Evolutionary conservation across 2,329 filamentous ascomycete genomes (phyloP), one percentile per base, ranked within the genome.

Genomic region (Bipolaris oryzae): DNA sequence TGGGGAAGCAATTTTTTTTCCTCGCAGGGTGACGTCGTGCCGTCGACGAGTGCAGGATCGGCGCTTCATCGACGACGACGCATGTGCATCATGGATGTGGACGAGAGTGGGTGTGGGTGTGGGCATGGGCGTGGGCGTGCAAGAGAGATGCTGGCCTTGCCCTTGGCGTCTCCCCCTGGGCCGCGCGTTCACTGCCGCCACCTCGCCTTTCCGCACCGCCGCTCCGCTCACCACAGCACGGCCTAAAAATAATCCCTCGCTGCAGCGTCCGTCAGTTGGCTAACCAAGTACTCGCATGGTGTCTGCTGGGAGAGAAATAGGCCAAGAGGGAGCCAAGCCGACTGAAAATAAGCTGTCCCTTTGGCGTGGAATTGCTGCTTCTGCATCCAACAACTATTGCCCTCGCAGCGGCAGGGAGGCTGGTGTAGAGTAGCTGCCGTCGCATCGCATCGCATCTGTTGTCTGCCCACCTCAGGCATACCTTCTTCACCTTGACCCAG

Each of bases 81-180:
- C 35, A 41, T 23, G 7, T 21, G 11, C 38, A 23, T 13, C 21
- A 23, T 23, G 21, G 21, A 6, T 7, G 9, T 34, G 33, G 11
- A 13, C n/a, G 33, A 23, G 33, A 28, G 35, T 31, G 31, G 37
- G 13, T 41, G 20, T 23, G 33, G n/a, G 20, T 49, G 28, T 16
- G 41, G 21, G 21, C 21, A 21, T 21, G 21, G 21, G 21, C 5
- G 21, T 21, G 21, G 21, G 21, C n/a, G n/a, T n/a, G n/a, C n/a
- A n/a, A n/a, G n/a, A n/a, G n/a, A 35, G 57, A 47, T 23, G 47
- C 53, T 55, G 50, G 46, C 39, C 43, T 50, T 37, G 50, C 53
- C 50, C 41, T 51, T 48, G 47, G 43, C 51, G 34, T 5, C 33
- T 25, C 55, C 55, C 55, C 58, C 58, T 53, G 53, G 44, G 41